Percentiles rank a stretch among this genome's conserved stretches.
phyloP scores from a whole-genome alignment of 202 grass and related monocot genomes.

The Carex arenaria region DNA sequence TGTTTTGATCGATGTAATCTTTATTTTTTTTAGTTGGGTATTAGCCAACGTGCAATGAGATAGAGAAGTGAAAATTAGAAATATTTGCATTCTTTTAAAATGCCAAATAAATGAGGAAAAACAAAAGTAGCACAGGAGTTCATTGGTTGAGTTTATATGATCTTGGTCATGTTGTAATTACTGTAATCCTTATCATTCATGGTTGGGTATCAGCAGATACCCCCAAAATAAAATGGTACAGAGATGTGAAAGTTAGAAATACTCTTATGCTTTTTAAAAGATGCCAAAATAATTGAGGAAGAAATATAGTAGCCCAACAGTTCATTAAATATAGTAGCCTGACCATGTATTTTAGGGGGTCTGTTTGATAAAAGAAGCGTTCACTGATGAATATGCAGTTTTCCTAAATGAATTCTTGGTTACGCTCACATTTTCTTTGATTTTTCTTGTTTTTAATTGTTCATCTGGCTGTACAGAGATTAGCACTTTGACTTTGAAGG shows the following conservation, averaged over 20 bases:
- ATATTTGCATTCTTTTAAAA: not conserved
- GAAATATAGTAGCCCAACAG: not conserved
- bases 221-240: not conserved
- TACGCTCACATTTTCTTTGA: constrained; percentile 11
- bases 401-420: constrained; percentile 9
- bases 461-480: constrained; percentile 25
- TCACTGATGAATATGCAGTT: not conserved
- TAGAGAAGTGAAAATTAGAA: not conserved
- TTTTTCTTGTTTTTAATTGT: constrained; percentile 41
- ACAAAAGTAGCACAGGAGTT: not conserved
- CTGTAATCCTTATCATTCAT: not conserved
- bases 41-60: not conserved
- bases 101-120: constrained; percentile 2
- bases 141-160: not conserved
- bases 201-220: not conserved
- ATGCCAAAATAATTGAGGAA: not conserved
- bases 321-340: not conserved
- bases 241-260: not conserved
- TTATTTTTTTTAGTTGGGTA: not conserved
- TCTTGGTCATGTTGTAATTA: not conserved
- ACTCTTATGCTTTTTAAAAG: not conserved
- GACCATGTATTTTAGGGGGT: not conserved
- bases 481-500: constrained; percentile 62
- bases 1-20: not conserved
- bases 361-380: not conserved